Evolutionary conservation across 1,284 basidiomycete genomes (phyloP).

Genomic region (Melampsora larici-populina): DNA sequence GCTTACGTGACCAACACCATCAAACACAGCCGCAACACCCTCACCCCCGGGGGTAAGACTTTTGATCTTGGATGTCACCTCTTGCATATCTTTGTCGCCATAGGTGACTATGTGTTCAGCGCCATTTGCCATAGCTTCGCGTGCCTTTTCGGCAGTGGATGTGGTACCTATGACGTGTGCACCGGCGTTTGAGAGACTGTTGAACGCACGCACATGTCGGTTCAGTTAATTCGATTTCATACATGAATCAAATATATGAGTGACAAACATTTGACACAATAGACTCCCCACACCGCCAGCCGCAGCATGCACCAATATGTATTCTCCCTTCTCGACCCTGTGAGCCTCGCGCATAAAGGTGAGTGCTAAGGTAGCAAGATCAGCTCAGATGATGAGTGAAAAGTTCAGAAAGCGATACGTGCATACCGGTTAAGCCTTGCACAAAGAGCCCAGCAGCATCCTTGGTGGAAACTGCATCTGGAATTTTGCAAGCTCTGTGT

Average conservation of each 20-base stretch:
- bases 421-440: slow-evolving; percentile 68
- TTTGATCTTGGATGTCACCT: slow-evolving; percentile 57
- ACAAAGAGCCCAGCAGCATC: slow-evolving; percentile 67
- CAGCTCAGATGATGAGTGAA: not conserved
- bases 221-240: slow-evolving; percentile 62
- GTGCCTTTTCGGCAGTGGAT: slow-evolving; percentile 77
- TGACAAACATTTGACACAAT: slow-evolving; percentile 56
- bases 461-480: slow-evolving; percentile 60
- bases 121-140: slow-evolving; percentile 73
- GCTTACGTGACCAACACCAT: slow-evolving; percentile 88
- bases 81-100: slow-evolving; percentile 65
- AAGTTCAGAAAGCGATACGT: not conserved
- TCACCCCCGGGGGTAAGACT: slow-evolving; percentile 72
- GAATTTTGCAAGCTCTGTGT: slow-evolving; percentile 63
- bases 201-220: not conserved
- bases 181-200: slow-evolving; percentile 59
- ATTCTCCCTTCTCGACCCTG: slow-evolving; percentile 65
- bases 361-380: slow-evolving; percentile 56
- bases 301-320: slow-evolving; percentile 70
- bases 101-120: slow-evolving; percentile 85
- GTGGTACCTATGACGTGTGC: slow-evolving; percentile 94
- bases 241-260: slow-evolving; percentile 62
- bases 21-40: slow-evolving; percentile 81
- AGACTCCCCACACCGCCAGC: slow-evolving; percentile 68
- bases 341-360: slow-evolving; percentile 80